Base-by-base conservation (phyloP, 2,329 filamentous ascomycete genomes). In the Fusarium setosum region DNA sequence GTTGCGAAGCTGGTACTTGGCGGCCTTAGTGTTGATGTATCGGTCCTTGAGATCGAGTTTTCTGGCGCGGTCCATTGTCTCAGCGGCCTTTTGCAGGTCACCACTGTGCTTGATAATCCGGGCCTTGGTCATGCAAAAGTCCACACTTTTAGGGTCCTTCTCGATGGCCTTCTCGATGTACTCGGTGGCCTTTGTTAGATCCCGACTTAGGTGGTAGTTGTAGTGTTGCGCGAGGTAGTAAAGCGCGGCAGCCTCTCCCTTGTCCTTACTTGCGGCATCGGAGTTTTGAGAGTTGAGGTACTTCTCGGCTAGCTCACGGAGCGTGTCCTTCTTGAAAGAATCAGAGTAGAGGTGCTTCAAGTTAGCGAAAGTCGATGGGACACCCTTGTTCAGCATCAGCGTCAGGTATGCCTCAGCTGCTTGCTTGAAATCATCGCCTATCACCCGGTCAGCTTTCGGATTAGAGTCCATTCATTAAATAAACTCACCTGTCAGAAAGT, bases 171-270 rank as follows among this genome's bases (percentile, higher is more conserved):
- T 91, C 47, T 97, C 91, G 61, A 96, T 91, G 74, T 91, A 95
- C 63, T 92, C 86, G 77, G 90, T 86, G 4, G 96, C 95, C 79
- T 94, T 96, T 58, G 85, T 72, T 21, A 98, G 85, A 76, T 98
- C 88, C 38, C 94, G 93, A 75, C 93, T 97, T 59, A 93, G 83
- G 76, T 92, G 86, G 77, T 97, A 97, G 81, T 97, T 96, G 84
- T 97, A 97, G 80, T 99, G 96, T 75, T 98, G 96, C 9, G 94
- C 94, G 53, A 99, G 87, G 82, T 96, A 99, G 79, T 96, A 98
- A 48, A 94, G 87, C 13, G 92, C 92, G 2, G 94, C 92, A 13
- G 92, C 87, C 72, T 92, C 85, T 74, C 95, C 95, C 72, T 85
- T 86, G 56, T 80, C 78, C 67, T 77, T 79, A 54, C 77, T 79